phyloP scores from a whole-genome alignment of 352 stramenopile genomes.

The Pythium volutum region DNA sequence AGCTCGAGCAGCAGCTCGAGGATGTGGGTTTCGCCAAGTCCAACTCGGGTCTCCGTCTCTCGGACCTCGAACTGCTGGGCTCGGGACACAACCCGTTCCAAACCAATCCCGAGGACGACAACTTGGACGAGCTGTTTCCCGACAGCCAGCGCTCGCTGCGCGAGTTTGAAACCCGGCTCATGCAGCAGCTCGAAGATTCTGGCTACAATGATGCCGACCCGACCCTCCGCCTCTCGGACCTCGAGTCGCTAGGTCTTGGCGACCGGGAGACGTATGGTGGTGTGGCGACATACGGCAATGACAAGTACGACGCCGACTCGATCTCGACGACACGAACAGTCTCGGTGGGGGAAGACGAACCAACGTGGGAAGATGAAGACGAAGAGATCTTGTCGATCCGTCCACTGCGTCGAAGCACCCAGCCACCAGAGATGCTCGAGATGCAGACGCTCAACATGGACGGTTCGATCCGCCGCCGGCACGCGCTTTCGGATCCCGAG shows the following conservation, averaged over 20 bases:
- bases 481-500: constrained; percentile 16
- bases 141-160: constrained; percentile 1
- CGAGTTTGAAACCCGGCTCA: background rate
- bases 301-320: background rate
- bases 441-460: background rate
- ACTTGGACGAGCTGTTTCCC: background rate
- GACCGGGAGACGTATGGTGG: background rate
- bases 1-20: background rate
- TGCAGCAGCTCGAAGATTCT: background rate
- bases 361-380: background rate
- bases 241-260: background rate
- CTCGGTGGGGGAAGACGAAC: background rate
- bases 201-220: background rate
- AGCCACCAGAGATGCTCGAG: constrained; percentile 7
- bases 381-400: background rate
- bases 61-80: background rate
- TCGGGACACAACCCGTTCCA: background rate
- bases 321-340: background rate
- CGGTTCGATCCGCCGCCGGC: background rate
- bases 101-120: background rate
- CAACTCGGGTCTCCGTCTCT: background rate
- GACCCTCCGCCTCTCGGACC: background rate
- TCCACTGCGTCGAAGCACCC: background rate
- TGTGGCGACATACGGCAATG: background rate
- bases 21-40: background rate